Evolutionary conservation across 1,139 yeast species (phyloP).

Genomic region (Saccharomyces hybrid): DNA sequence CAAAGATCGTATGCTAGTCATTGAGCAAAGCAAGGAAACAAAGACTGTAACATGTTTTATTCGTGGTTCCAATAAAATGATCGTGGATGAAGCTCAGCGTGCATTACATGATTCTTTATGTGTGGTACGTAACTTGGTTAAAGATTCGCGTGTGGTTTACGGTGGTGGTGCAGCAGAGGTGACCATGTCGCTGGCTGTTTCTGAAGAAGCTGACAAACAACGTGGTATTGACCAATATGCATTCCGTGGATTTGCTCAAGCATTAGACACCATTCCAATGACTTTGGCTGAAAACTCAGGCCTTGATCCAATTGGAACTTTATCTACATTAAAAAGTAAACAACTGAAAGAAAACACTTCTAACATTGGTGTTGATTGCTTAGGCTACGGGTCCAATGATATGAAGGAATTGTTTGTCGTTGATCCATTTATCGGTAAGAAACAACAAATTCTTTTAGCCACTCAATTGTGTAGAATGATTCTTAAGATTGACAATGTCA

Average conservation of each 20-base stretch:
- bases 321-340: conserved; percentile 73
- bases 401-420: conserved; percentile 93
- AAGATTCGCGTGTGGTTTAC: conserved; percentile 88
- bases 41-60: conserved; percentile 90
- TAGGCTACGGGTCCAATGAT: conserved; percentile 78
- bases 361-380: conserved; percentile 85
- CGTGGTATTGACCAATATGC: conserved; percentile 97
- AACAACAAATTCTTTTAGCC: conserved; percentile 89
- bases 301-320: conserved; percentile 82
- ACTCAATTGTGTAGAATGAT: conserved; percentile 97
- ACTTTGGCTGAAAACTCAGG: conserved; percentile 96
- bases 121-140: conserved; percentile 90
- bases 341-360: conserved; percentile 70
- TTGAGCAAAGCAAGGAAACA: conserved; percentile 83
- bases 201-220: conserved; percentile 86
- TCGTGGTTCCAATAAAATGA: conserved; percentile 96
- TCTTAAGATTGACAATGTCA: conserved; percentile 90
- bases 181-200: conserved; percentile 83
- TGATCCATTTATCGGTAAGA: conserved; percentile 94
- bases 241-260: conserved; percentile 87
- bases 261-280: conserved; percentile 88
- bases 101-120: conserved; percentile 95
- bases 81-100: conserved; percentile 91
- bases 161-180: conserved; percentile 99
- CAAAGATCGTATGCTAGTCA: conserved; percentile 88